phyloP scores from a whole-genome alignment of 352 stramenopile species.

The Lagenidium giganteum region DNA sequence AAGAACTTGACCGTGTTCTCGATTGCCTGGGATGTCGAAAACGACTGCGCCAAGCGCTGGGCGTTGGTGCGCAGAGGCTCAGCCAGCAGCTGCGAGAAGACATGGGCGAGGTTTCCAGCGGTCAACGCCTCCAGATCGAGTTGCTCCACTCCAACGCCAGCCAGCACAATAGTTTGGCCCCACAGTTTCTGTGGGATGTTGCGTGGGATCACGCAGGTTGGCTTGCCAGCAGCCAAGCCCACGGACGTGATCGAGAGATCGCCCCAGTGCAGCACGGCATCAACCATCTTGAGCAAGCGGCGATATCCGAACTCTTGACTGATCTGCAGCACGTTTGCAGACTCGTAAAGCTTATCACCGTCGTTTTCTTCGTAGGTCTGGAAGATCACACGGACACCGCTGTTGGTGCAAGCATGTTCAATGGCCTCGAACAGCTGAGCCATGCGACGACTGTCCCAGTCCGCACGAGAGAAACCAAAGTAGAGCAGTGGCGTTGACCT shows the following conservation, averaged over 20 bases:
- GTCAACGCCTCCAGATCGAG: slow-evolving; percentile 38
- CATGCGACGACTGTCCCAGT: slow-evolving; percentile 34
- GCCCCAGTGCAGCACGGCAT: slow-evolving; percentile 46
- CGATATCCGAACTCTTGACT: slow-evolving; percentile 29
- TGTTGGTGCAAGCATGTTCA: slow-evolving; percentile 29
- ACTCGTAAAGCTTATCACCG: slow-evolving; percentile 22
- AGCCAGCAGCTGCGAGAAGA: slow-evolving; percentile 33
- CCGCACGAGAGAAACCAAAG: slow-evolving; percentile 41
- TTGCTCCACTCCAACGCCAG: slow-evolving; percentile 24
- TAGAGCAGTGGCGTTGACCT: slow-evolving; percentile 28
- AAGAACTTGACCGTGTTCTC: slow-evolving; percentile 47
- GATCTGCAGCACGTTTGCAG: slow-evolving; percentile 40
- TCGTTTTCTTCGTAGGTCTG: slow-evolving; percentile 36
- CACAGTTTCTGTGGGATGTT: slow-evolving; percentile 41
- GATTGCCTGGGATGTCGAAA: slow-evolving; percentile 32
- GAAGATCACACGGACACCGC: slow-evolving; percentile 49
- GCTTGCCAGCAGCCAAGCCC: slow-evolving; percentile 36
- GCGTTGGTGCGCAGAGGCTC: slow-evolving; percentile 28
- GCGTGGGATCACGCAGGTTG: slow-evolving; percentile 41
- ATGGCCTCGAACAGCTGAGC: slow-evolving; percentile 36
- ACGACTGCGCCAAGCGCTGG: slow-evolving; percentile 29
- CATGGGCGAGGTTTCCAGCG: slow-evolving; percentile 28
- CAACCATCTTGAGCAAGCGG: slow-evolving; percentile 29
- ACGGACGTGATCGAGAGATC: slow-evolving; percentile 47
- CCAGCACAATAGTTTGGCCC: slow-evolving; percentile 39